Evolutionary conservation across 441 rosid genomes (phyloP), one percentile per base, ranked within the genome.

Genomic region (Dalechampia spathulata): DNA sequence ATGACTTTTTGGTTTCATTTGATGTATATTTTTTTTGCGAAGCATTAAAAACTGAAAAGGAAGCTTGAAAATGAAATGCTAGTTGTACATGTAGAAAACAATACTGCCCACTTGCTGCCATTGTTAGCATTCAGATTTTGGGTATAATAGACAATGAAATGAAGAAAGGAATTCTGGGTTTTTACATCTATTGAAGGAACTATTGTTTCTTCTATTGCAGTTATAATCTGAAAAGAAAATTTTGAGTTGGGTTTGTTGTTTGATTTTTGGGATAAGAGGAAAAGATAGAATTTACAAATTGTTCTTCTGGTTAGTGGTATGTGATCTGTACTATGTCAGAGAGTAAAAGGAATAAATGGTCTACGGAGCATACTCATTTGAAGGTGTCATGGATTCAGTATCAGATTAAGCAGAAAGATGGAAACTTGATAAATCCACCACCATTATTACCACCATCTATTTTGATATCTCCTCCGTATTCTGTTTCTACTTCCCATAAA

Each of bases 311-410:
- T 62, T 70, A 55, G 62, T 56, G 61, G 40, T 37, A 25, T 52
- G 45, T 71, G 77, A 59, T 75, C 60, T 49, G n/a, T n/a, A 66
- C 68, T 56, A 72, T 74, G 76, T 61, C 63, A 49, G 79, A 62
- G 61, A 55, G 60, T 58, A 72, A 34, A 63, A 66, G 25, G 13
- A 38, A 62, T 56, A 67, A 60, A 60, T 76, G 65, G 74, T 47
- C 62, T 7, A 49, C 70, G 76, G 81, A 62, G 70, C 69, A 68
- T 64, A 57, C 73, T 68, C 83, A 71, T 69, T 52, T 74, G 82
- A 84, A 81, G 73, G 83, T 80, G 81, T 75, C 81, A 55, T 73
- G 85, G 98, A 73, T 78, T 81, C 75, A 65, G 56, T 73, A 76
- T 28, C n/a, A n/a, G n/a, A 69, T 84, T 70, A 70, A 69, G 65